Evolutionary conservation across 352 stramenopile genomes (phyloP).

Genomic region (Globisporangium emineosum): DNA sequence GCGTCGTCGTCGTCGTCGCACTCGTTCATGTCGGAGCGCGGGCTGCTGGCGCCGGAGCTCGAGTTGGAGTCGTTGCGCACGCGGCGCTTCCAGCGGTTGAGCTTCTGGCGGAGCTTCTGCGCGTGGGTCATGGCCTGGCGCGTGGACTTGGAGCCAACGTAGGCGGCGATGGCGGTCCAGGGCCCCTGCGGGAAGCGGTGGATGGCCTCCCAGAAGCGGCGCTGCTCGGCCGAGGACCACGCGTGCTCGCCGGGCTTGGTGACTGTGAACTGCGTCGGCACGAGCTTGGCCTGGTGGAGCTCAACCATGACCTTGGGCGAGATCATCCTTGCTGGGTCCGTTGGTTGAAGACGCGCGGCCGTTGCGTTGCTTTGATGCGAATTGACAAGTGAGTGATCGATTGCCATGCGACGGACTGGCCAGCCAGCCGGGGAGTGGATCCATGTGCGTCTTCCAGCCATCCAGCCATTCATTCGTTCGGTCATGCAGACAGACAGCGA

Average conservation of each 20-base stretch:
- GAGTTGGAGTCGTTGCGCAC: constrained; percentile 22
- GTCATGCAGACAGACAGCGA: background rate
- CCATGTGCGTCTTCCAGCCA: constrained; percentile 3
- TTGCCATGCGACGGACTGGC: background rate
- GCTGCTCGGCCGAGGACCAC: constrained; percentile 44
- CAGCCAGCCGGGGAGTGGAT: background rate
- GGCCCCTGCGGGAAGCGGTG: constrained; percentile 55
- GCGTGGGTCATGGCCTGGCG: constrained; percentile 68
- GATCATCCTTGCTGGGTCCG: constrained; percentile 28
- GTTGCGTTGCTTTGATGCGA: background rate
- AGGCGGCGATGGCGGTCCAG: constrained; percentile 58
- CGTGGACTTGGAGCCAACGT: constrained; percentile 58
- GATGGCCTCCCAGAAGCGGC: constrained; percentile 58
- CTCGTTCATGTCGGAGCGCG: constrained; percentile 13
- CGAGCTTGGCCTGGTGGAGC: constrained; percentile 49
- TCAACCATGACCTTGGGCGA: constrained; percentile 59
- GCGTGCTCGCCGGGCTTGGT: constrained; percentile 49
- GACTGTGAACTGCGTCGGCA: constrained; percentile 56
- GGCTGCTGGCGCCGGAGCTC: constrained; percentile 9
- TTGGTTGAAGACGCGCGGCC: background rate
- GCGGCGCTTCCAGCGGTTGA: constrained; percentile 51
- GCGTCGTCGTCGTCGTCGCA: constrained; percentile 5
- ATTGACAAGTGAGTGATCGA: constrained; percentile 7
- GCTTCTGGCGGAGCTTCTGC: constrained; percentile 69
- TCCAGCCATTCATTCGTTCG: constrained; percentile 4